A percentile compares a stretch with the other conserved stretches of the same genome.
Conservation (phyloP, 1,284 basidiomycete species). For the Sanghuangporus sanghuang region DNA sequence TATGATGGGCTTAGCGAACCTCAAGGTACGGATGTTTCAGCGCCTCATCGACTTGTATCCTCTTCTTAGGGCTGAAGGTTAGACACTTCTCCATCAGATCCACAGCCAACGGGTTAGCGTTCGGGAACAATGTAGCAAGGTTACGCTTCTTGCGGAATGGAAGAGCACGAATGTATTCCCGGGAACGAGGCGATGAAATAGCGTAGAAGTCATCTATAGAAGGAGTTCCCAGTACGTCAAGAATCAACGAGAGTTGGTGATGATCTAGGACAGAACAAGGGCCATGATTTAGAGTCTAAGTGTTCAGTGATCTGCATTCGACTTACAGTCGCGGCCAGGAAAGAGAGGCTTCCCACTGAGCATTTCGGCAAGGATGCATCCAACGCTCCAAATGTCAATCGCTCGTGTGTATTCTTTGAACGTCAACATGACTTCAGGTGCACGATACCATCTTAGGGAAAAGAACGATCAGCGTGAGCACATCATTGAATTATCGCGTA, state of each 20-base stretch:
- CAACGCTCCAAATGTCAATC: slow-evolving; percentile 92
- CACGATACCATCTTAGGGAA: slow-evolving; percentile 78
- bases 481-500: background rate
- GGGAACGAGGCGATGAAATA: slow-evolving; percentile 79
- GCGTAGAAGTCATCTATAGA: slow-evolving; percentile 91
- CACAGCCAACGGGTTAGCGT: slow-evolving; percentile 82
- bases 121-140: slow-evolving; percentile 71
- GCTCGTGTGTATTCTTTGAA: slow-evolving; percentile 93
- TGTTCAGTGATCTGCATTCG: slow-evolving; percentile 9
- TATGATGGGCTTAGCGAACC: slow-evolving; percentile 34
- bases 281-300: background rate
- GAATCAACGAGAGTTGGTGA: slow-evolving; percentile 83
- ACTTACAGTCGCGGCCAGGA: slow-evolving; percentile 77
- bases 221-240: slow-evolving; percentile 88
- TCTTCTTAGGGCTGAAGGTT: slow-evolving; percentile 88
- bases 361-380: slow-evolving; percentile 94
- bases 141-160: slow-evolving; percentile 87
- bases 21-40: slow-evolving; percentile 90
- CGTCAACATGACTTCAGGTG: slow-evolving; percentile 93
- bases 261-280: slow-evolving; percentile 53
- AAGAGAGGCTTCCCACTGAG: slow-evolving; percentile 86
- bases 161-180: slow-evolving; percentile 90
- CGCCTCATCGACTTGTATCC: slow-evolving; percentile 89
- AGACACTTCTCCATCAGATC: slow-evolving; percentile 87
- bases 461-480: background rate